Percentiles rank a stretch among this genome's conserved stretches.
These are phyloP conservation scores for Spencermartinsiella ligniputridi DNA, from an alignment of 1,139 yeast genomes.

Conservation along the genomic window DNA sequence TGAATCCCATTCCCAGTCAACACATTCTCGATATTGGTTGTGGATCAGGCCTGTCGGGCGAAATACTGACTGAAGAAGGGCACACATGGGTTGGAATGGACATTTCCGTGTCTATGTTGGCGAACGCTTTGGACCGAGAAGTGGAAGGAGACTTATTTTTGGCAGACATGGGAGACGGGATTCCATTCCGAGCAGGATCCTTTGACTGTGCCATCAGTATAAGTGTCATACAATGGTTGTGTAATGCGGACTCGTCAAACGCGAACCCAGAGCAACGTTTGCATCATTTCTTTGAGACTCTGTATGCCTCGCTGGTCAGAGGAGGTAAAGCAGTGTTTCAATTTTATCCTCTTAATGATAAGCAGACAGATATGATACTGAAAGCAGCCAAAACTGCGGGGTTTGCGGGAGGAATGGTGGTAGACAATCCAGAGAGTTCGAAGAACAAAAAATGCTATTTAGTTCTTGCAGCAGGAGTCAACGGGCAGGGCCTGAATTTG, in stretches of 20 bases:
- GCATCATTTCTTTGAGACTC: slow-evolving; percentile 76
- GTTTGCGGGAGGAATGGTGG: slow-evolving; percentile 90
- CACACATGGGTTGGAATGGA: slow-evolving; percentile 97
- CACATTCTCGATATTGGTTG: slow-evolving; percentile 90
- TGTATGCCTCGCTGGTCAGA: slow-evolving; percentile 78
- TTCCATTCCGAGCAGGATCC: slow-evolving; percentile 94
- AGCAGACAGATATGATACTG: slow-evolving; percentile 71
- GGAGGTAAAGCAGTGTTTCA: slow-evolving; percentile 98
- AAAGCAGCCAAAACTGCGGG: slow-evolving; percentile 92
- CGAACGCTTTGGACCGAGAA: slow-evolving; percentile 86
- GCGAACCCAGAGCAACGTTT: slow-evolving; percentile 87
- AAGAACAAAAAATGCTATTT: slow-evolving; percentile 87
- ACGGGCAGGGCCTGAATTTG: slow-evolving; percentile 65
- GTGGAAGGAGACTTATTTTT: slow-evolving; percentile 90
- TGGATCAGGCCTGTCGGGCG: slow-evolving; percentile 96
- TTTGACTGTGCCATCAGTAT: slow-evolving; percentile 96
- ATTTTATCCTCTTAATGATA: slow-evolving; percentile 89
- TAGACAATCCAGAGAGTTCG: slow-evolving; percentile 91
- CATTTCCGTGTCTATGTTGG: slow-evolving; percentile 92
- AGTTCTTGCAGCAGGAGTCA: slow-evolving; percentile 79
- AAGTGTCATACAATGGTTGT: slow-evolving; percentile 95
- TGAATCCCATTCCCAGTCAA: slow-evolving; percentile 64
- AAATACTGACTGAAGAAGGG: slow-evolving; percentile 88
- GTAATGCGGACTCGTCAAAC: slow-evolving; percentile 84
- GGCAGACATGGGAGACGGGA: slow-evolving; percentile 89